These are phyloP conservation scores for Leccinum imitatum DNA, from an alignment of 768 basidiomycete genomes.

Conservation along the genomic window DNA sequence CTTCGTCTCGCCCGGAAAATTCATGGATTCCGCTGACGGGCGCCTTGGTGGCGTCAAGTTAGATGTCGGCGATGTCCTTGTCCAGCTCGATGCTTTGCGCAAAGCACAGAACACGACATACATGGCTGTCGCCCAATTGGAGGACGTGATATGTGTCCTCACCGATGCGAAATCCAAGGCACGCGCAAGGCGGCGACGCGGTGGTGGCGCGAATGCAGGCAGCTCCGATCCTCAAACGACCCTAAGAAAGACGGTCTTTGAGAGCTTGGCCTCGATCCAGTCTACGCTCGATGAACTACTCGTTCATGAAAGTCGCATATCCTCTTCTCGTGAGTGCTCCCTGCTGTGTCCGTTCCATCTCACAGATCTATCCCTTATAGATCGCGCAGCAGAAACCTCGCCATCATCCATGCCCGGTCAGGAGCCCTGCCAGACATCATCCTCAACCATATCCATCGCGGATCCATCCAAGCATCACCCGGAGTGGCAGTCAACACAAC, in stretches of 20 bases:
- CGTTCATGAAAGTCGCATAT: constrained; percentile 4
- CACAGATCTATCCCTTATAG: not conserved
- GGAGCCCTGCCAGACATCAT: not conserved
- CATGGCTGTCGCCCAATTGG: constrained; percentile 10
- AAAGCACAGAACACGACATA: constrained; percentile 14
- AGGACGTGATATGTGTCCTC: constrained; percentile 15
- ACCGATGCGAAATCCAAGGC: not conserved
- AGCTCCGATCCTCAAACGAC: not conserved
- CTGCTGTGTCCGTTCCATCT: not conserved
- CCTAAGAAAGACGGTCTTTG: constrained; percentile 6
- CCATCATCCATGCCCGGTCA: not conserved
- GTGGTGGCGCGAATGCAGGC: not conserved
- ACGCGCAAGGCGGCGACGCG: not conserved
- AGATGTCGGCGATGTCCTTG: constrained; percentile 17
- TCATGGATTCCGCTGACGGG: not conserved
- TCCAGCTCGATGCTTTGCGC: constrained; percentile 16
- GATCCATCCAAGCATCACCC: not conserved
- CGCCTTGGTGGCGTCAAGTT: constrained; percentile 5
- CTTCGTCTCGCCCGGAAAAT: not conserved
- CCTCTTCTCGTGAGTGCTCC: constrained; percentile 11
- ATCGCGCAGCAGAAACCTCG: not conserved
- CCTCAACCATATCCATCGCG: not conserved
- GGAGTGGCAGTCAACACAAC: not conserved
- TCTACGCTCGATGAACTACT: constrained; percentile 22
- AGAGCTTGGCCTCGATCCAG: constrained; percentile 22